Conservation (phyloP, 2,329 filamentous ascomycete species). For the Plenodomus biglobosus region DNA sequence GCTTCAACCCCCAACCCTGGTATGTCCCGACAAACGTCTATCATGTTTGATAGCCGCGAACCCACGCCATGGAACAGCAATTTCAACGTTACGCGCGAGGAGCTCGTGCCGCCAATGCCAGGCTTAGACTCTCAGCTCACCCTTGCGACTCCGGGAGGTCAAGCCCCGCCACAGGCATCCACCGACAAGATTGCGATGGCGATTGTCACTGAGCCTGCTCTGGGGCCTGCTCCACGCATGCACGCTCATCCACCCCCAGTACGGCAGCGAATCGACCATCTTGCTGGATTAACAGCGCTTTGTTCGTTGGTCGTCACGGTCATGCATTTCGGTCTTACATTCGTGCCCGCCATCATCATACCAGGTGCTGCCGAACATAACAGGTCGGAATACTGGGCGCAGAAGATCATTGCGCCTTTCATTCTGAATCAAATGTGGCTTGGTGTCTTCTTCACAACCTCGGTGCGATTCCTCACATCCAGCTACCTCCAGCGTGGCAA, state of each 20-base stretch:
- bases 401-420: slow-evolving; percentile 48
- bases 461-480: slow-evolving; percentile 50
- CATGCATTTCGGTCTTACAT: slow-evolving; percentile 51
- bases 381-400: slow-evolving; percentile 45
- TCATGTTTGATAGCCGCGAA: slow-evolving; percentile 26
- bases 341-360: slow-evolving; percentile 43
- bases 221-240: slow-evolving; percentile 33
- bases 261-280: slow-evolving; percentile 47
- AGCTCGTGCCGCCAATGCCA: slow-evolving; percentile 8
- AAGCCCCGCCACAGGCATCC: slow-evolving; percentile 3
- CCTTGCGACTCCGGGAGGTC: slow-evolving; percentile 1
- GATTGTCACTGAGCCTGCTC: slow-evolving; percentile 32
- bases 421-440: slow-evolving; percentile 53
- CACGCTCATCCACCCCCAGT: slow-evolving; percentile 26
- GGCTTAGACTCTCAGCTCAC: slow-evolving; percentile 22
- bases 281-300: slow-evolving; percentile 51
- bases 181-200: slow-evolving; percentile 33
- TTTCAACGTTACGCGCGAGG: slow-evolving; percentile 17
- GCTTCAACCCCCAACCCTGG: slow-evolving; percentile 20
- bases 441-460: slow-evolving; percentile 54
- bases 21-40: slow-evolving; percentile 22
- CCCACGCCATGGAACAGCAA: slow-evolving; percentile 26
- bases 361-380: slow-evolving; percentile 43
- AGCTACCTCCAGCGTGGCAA: slow-evolving; percentile 49
- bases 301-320: slow-evolving; percentile 50